These are phyloP conservation scores for Trichosporon coremiiforme DNA, from an alignment of 1,284 basidiomycete species.

Conservation along the genomic window DNA sequence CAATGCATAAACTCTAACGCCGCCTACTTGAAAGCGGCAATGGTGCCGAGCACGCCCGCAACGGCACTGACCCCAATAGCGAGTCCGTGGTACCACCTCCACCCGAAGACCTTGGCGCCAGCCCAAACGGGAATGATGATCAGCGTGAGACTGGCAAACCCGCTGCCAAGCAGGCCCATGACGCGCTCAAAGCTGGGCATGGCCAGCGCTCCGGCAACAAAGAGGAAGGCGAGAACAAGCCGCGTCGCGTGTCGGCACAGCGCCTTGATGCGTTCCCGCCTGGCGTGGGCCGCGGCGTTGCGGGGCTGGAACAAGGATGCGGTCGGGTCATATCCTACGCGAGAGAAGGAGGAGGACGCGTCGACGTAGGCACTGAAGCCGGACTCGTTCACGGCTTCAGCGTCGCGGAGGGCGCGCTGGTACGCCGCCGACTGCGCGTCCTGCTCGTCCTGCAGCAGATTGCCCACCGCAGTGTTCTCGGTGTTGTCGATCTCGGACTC, in stretches of 20 bases:
- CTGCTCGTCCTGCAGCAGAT: slow-evolving; percentile 12
- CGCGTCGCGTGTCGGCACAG: slow-evolving; percentile 64
- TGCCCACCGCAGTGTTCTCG: neutral
- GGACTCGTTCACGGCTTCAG: neutral
- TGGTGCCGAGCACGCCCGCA: slow-evolving; percentile 75
- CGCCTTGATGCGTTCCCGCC: slow-evolving; percentile 56
- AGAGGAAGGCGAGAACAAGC: slow-evolving; percentile 63
- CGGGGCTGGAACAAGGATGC: neutral
- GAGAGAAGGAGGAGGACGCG: slow-evolving; percentile 1
- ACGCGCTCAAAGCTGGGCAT: slow-evolving; percentile 83
- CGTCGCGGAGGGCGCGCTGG: neutral
- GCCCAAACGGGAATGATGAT: slow-evolving; percentile 73
- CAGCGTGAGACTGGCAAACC: slow-evolving; percentile 77
- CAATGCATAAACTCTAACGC: neutral
- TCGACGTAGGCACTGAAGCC: neutral
- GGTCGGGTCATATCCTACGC: slow-evolving; percentile 2
- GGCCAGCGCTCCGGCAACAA: slow-evolving; percentile 71
- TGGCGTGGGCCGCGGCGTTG: slow-evolving; percentile 32
- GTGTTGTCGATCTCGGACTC: neutral
- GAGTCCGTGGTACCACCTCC: slow-evolving; percentile 62
- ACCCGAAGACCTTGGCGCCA: slow-evolving; percentile 59
- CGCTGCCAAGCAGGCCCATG: slow-evolving; percentile 83
- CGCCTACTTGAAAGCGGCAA: slow-evolving; percentile 36
- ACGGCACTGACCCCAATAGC: slow-evolving; percentile 62
- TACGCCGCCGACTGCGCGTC: slow-evolving; percentile 7